Evolutionary conservation across 352 stramenopile species (phyloP).

Genomic region (Pythium brachiatum): DNA sequence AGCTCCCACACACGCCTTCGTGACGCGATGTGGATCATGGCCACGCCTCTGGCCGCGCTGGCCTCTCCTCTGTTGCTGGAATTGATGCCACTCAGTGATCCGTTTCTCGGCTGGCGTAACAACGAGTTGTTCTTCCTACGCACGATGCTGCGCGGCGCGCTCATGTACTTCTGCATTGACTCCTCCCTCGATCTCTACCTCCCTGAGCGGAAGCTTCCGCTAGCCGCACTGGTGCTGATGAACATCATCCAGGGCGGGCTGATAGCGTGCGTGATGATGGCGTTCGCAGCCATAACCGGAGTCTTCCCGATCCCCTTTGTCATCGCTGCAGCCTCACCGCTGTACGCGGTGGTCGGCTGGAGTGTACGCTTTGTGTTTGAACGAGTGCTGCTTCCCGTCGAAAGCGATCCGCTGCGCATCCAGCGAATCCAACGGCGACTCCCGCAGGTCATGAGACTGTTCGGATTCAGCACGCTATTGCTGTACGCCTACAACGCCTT

Average conservation of each 20-base stretch:
- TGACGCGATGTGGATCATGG: too few species aligned
- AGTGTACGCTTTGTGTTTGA: neutral
- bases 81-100: neutral
- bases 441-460: neutral
- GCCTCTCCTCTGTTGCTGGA: neutral
- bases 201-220: neutral
- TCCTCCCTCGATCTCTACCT: neutral
- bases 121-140: neutral
- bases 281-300: neutral
- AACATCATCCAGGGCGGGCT: neutral
- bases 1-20: too few species aligned
- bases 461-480: neutral
- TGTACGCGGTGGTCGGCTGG: neutral
- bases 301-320: slow-evolving; percentile 3
- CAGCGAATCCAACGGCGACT: neutral
- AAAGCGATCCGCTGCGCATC: neutral
- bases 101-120: neutral
- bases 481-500: neutral
- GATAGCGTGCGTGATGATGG: neutral
- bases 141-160: neutral
- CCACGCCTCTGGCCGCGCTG: too few species aligned
- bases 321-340: neutral
- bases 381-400: neutral
- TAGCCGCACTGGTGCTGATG: neutral
- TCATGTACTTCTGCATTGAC: neutral